Base-by-base conservation (phyloP, 1,139 yeast species). In the Yarrowia galli region DNA sequence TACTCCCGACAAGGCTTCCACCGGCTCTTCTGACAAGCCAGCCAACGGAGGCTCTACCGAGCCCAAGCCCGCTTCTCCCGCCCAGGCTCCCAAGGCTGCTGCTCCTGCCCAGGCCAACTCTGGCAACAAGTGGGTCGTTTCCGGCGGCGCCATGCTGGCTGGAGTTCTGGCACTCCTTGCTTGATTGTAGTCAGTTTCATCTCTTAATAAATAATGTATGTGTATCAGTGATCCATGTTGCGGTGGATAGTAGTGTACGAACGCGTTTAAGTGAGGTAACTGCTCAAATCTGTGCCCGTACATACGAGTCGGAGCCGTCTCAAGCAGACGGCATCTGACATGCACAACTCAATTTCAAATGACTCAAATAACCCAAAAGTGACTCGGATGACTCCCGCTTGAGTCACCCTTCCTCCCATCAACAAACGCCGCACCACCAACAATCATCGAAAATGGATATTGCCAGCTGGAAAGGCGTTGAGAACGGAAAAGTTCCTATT, bases 351-450 rank as follows among this genome's bases (percentile, higher is more conserved):
- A 6, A 13, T 7, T 15, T 35, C 28, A 13, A 53, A 40, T 40
- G 61, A 54, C 61, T 54, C 61, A 54, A 54, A 38, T 9, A 18
- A 18, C 45, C 46, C 15, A 38, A 28, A 54, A n/a, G 15, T 40
- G 61, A 54, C 61, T 54, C 61, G 46, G 48, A 40, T 54, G 61
- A 54, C 61, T 54, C 61, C 8, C 9, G 13, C 10, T 53, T 53
- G 58, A 53, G 58, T 53, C 58, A 51, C 38, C 13, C 18, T 18
- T 12, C 15, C 40, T 32, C 56, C 25, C 6, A 42, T 8, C 16
- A 25, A 1, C 2, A 35, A 35, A 12, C n/a, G n/a, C 16, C 38
- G 38, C 13, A 35, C 13, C n/a, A 3, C n/a, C n/a, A n/a, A n/a
- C n/a, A n/a, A n/a, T n/a, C n/a, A 16, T 20, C 22, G 20, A n/a